Percentiles rank a stretch among this genome's conserved stretches.
Conservation (phyloP, 2,329 filamentous ascomycete species). For the Lecanoromycetidae sp. region DNA sequence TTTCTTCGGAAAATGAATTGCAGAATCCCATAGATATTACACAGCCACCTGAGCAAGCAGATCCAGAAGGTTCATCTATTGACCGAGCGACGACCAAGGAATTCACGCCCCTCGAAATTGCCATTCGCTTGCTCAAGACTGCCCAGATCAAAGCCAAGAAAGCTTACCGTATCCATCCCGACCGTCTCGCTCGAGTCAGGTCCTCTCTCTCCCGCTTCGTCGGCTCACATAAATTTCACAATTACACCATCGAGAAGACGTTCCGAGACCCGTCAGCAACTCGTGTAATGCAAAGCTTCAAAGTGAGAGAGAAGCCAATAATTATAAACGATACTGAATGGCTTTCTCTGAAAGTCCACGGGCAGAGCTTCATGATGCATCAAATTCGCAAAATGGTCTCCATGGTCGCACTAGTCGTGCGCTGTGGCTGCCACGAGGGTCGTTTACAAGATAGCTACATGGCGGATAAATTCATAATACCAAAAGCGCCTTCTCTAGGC, state of each 20-base stretch:
- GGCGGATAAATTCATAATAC: slow-evolving; percentile 64
- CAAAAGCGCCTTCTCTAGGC: slow-evolving; percentile 83
- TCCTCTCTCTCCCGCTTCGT: slow-evolving; percentile 60
- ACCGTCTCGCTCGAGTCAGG: slow-evolving; percentile 64
- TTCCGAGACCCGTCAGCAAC: slow-evolving; percentile 72
- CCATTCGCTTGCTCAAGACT: slow-evolving; percentile 62
- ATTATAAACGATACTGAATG: slow-evolving; percentile 88
- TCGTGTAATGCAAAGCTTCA: slow-evolving; percentile 85
- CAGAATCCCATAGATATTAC: too few relatives aligned
- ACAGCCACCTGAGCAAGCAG: too few relatives aligned
- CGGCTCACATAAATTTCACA: slow-evolving; percentile 88
- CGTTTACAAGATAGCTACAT: slow-evolving; percentile 66
- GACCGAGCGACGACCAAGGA: too few relatives aligned
- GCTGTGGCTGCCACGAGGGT: slow-evolving; percentile 63
- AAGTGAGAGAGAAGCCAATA: slow-evolving; percentile 61
- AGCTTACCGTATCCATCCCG: slow-evolving; percentile 64
- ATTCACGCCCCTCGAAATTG: slow-evolving; percentile 45
- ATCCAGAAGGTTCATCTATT: too few relatives aligned
- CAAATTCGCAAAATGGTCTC: slow-evolving; percentile 99
- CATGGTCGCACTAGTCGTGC: slow-evolving; percentile 72
- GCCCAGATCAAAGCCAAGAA: slow-evolving; percentile 75
- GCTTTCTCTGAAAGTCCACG: slow-evolving; percentile 90
- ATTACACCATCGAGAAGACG: slow-evolving; percentile 88
- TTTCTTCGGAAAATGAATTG: too few relatives aligned
- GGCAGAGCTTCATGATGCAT: slow-evolving; percentile 99